Evolutionary conservation across 305 asterid species (phyloP), one percentile per base, ranked within the genome.

Genomic region (Striga hermonthica): DNA sequence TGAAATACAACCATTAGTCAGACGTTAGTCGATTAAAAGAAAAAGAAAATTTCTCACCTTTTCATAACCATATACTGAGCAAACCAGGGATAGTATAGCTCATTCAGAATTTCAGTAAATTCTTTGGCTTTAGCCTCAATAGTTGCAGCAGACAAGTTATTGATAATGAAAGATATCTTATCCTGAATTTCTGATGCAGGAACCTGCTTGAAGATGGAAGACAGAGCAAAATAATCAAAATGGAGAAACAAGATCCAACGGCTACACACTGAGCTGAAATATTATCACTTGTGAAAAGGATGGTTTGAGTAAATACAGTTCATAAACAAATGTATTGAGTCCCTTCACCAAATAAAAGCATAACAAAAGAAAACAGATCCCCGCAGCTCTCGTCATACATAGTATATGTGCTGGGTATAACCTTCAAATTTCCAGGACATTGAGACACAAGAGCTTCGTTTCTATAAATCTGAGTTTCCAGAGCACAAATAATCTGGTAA

Each of bases 21-120:
- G 31, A 22, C 31, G 2, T 22, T 22, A 22, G 31, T 22, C 31
- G 64, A 49, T 37, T 43, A 63, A 66, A 36, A 1, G 13, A 14
- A n/a, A 69, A 60, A 41, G 53, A 16, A 64, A 70, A 56, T 28
- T 15, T 38, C 74, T 36, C 47, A 89, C 99, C 99, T 89, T 77
- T 91, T 95, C 99, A 95, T 95, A 73, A 95, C 98, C 90, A 95
- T 80, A 76, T 95, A 95, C 81, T 89, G 92, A 52, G 99, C 99
- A 70, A 95, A 95, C 99, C 99, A 95, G 59, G 97, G 92, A 80
- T 80, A 95, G 67, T 83, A 83, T 75, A 82, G 90, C 81, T 83
- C 91, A 65, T 74, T 83, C 78, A 95, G 77, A 57, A 91, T 72
- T 57, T 87, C 99, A 60, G 81, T 41, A 66, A 91, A 87, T 75